These are phyloP conservation scores for Pontederia paniculata DNA, from an alignment of 176 grass and related monocot genomes.

Conservation along the genomic window DNA sequence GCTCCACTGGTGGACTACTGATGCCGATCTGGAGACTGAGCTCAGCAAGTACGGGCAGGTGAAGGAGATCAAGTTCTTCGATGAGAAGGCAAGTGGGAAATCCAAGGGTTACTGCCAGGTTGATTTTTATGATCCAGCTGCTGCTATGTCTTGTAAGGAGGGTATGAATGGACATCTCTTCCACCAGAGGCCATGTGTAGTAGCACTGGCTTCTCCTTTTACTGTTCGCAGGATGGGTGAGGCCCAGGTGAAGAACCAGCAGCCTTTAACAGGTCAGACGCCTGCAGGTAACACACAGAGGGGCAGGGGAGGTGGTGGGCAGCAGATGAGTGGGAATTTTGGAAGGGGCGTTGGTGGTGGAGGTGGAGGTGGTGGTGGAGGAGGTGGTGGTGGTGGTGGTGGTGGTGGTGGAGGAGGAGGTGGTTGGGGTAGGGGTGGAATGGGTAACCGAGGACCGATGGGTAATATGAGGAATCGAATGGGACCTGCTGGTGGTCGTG, in stretches of 20 bases:
- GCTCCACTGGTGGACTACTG: slow-evolving; percentile 94
- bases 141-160: slow-evolving; percentile 49
- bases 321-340: neutral
- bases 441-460: slow-evolving; percentile 46
- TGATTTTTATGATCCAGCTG: slow-evolving; percentile 54
- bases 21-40: slow-evolving; percentile 66
- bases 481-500: slow-evolving; percentile 37
- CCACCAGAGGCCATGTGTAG: slow-evolving; percentile 61
- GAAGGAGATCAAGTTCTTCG: slow-evolving; percentile 84
- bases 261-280: slow-evolving; percentile 32
- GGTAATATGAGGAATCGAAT: slow-evolving; percentile 52
- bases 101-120: slow-evolving; percentile 87
- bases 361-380: slow-evolving; percentile 28
- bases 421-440: slow-evolving; percentile 27
- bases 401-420: slow-evolving; percentile 25
- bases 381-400: slow-evolving; percentile 30
- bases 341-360: slow-evolving; percentile 36
- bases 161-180: slow-evolving; percentile 64
- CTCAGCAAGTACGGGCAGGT: slow-evolving; percentile 62
- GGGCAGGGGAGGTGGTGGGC: slow-evolving; percentile 20
- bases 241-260: slow-evolving; percentile 53
- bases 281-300: slow-evolving; percentile 24
- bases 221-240: slow-evolving; percentile 60
- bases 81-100: slow-evolving; percentile 86
- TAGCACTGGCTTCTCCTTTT: slow-evolving; percentile 48